Base-by-base conservation (phyloP, 208 protist species). In the Trypanosoma avium region DNA sequence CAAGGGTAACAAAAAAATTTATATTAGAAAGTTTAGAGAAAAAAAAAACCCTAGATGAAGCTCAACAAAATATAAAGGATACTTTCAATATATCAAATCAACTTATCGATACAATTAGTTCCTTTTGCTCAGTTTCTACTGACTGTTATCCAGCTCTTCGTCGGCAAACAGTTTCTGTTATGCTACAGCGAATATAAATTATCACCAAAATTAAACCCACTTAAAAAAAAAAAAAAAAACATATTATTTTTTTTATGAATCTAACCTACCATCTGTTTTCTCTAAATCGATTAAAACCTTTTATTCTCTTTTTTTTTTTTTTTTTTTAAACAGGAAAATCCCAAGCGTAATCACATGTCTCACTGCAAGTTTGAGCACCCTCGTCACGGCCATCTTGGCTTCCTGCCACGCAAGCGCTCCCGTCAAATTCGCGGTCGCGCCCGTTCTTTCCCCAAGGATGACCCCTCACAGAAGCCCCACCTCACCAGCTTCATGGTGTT, bases 321-420 rank as follows among this genome's bases (percentile, higher is more conserved):
- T 21, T 48, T 33, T 61, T 3, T 26, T 56, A 7, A 10, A 15
- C 21, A 42, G 49, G 27, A 40, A 30, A 42, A 7, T 32, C 29
- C 4, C 33, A 53, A 49, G 52, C 49, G 33, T 30, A 42, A 13
- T n/a, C 30, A n/a, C 56, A 93, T 93, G 82, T 90, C 86, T 79
- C 86, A 99, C 92, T 97, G 97, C 83, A 99, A 99, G 93, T 99
- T 98, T 73, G 95, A 98, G 82, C 90, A 97, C 65, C 97, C 98
- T 54, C 91, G 98, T 73, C 97, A 99, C 88, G 98, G 98, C 77
- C 97, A 97, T 73, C 90, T 99, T 12, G 98, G 97, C 63, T 99
- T 99, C 86, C 81, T 97, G 48, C 98, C 98, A 43, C 85, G 96
- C 73, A 99, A 99, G 96, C 95, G 97, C 64, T 87, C 90, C 56